These are phyloP conservation scores for Mallotus nudiflorus DNA, from an alignment of 345 rosid genomes.

Conservation along the genomic window DNA sequence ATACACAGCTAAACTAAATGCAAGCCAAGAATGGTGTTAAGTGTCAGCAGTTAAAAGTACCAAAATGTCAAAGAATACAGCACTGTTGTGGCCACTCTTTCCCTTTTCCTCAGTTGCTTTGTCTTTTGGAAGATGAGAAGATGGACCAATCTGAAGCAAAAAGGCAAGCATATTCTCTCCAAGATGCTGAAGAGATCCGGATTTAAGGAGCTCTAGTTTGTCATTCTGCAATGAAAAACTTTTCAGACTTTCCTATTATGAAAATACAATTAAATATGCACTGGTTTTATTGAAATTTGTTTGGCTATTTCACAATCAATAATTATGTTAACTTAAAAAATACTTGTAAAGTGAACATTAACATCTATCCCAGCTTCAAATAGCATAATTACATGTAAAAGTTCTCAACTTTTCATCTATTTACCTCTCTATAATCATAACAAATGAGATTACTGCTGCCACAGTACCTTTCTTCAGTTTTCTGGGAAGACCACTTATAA, in stretches of 20 bases:
- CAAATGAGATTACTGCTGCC: background rate
- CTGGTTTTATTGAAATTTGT: background rate
- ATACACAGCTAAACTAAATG: background rate
- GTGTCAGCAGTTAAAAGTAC: slow-evolving; percentile 42
- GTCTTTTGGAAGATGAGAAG: slow-evolving; percentile 51
- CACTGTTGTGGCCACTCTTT: slow-evolving; percentile 40
- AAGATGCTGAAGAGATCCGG: slow-evolving; percentile 96
- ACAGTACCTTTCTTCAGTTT: background rate
- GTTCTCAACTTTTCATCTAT: background rate
- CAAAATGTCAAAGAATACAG: slow-evolving; percentile 78
- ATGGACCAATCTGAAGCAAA: slow-evolving; percentile 66
- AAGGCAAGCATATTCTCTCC: slow-evolving; percentile 98
- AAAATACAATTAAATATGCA: background rate
- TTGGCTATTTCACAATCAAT: background rate
- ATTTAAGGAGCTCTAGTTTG: slow-evolving; percentile 76
- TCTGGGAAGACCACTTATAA: background rate
- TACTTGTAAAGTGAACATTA: background rate
- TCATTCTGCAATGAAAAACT: slow-evolving; percentile 65
- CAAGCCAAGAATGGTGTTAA: slow-evolving; percentile 13
- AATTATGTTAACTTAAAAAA: background rate
- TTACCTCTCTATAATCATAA: background rate
- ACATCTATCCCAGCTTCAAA: background rate
- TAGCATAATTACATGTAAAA: background rate
- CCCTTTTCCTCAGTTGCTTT: slow-evolving; percentile 37
- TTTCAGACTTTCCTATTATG: slow-evolving; percentile 3